Base-by-base conservation (phyloP, 257 asterid species). In the Fraxinus cuspidata region DNA sequence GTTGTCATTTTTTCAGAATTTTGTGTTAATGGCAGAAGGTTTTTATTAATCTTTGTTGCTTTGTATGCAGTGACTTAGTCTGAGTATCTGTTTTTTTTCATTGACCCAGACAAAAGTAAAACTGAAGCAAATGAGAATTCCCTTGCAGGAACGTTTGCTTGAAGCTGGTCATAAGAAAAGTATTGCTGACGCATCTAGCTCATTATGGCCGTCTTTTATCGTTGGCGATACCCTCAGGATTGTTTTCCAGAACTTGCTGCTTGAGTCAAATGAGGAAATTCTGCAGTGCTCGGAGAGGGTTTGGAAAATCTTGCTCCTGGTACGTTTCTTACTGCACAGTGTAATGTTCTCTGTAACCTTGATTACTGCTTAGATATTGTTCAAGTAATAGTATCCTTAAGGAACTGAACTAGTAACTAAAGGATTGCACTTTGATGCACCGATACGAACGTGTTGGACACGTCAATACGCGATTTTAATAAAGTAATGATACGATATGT, bases 201-300 rank as follows among this genome's bases (percentile, higher is more conserved):
- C 97, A 67, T 89, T 96, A 85, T 96, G 99, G 99, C 99, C 99
- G 79, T 89, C 99, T 81, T 88, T 86, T 79, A 93, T 96, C 74
- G 89, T 96, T 80, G 99, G 97, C 66, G 99, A 96, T 86, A 90
- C 99, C 77, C 89, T 93, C 64, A 89, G 98, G 90, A 96, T 93
- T 83, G 99, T 96, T 79, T 96, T 90, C 88, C 99, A 96, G 87
- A 96, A 96, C 88, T 85, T 96, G 89, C 86, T 96, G 81, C 97
- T 96, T 71, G 99, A 96, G 83, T 92, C 99, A 68, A 92, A 93
- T 74, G 99, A 92, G 83, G 97, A 91, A 84, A 93, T 89, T 76
- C 84, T 92, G 71, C 89, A 77, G 83, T 93, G 98, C 87, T 90
- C 97, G 23, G 95, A 90, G 87, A 90, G 99, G 83, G 99, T 96